Percentiles rank a stretch among this genome's conserved stretches.
Evolutionary conservation across 805 yeast species (phyloP).

Genomic region (Yamadazyma philogaea): DNA sequence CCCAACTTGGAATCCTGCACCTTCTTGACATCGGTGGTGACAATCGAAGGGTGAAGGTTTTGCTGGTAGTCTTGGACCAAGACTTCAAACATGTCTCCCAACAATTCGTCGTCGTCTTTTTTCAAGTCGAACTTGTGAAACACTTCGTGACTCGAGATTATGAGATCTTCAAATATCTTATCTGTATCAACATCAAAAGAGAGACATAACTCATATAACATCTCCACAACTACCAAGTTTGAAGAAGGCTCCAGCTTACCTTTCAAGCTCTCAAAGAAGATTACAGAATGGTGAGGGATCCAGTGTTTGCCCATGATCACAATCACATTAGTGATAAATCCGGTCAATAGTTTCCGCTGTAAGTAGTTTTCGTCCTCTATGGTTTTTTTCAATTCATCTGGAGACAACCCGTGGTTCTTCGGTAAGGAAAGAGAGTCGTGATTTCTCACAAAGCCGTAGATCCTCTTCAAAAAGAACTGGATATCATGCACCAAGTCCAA

Average conservation of each 20-base stretch:
- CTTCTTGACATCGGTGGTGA: conserved; percentile 23
- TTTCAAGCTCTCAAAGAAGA: conserved; percentile 4
- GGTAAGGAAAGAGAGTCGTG: conserved; percentile 35
- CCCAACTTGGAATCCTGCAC: conserved; percentile 28
- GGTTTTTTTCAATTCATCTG: conserved; percentile 38
- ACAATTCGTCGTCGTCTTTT: conserved; percentile 22
- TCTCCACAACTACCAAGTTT: conserved; percentile 18
- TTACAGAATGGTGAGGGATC: conserved; percentile 10
- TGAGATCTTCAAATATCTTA: conserved; percentile 34
- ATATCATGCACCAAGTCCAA: conserved; percentile 12
- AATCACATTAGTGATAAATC: conserved; percentile 55
- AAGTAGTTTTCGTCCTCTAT: conserved; percentile 56
- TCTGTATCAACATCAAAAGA: conserved; percentile 66
- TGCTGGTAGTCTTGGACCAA: conserved; percentile 43
- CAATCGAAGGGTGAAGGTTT: conserved; percentile 24
- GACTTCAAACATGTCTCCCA: conserved; percentile 38
- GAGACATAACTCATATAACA: conserved; percentile 42
- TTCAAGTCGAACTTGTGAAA: conserved; percentile 31
- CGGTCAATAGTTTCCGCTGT: conserved; percentile 63
- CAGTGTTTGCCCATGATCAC: conserved; percentile 28
- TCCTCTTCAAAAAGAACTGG: conserved; percentile 50
- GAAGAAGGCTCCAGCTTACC: background rate
- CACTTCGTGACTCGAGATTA: conserved; percentile 37
- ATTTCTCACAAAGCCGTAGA: conserved; percentile 59
- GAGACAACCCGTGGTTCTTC: conserved; percentile 38